Evolutionary conservation across 257 asterid species (phyloP), one percentile per base, ranked within the genome.

Genomic region (Ilex aquifolium): DNA sequence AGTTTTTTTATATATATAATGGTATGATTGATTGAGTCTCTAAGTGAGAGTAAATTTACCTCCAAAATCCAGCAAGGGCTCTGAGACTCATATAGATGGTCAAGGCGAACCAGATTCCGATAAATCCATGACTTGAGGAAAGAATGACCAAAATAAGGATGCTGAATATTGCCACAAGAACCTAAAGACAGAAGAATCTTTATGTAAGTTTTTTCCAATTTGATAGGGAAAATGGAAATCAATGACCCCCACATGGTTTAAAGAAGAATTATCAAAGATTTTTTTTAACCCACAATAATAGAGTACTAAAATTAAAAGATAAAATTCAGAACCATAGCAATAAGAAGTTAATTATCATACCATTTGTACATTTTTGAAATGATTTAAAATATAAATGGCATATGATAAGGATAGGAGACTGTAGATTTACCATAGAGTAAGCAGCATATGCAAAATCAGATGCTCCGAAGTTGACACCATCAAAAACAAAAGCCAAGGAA

Each of bases 61-160:
- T 85, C 82, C 91, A 82, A 32, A 88, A 76, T 31, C 95, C 95
- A 55, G 88, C 90, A 16, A 82, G 68, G 55, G 88, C 81, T 67
- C 96, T 74, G 12, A 85, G 59, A 48, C 81, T 74, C 96, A 86
- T 83, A 50, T 88, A 85, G 32, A 88, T 67, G n/a, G 84, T 72
- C 14, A 88, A 77, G 31, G 96, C 82, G 63, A 69, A 55, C 96
- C 95, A 88, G 31, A 88, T 74, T 67, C 96, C 95, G 3, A 85
- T 71, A 69, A 70, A 84, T 44, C 92, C 92, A 56, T 52, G 49
- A 30, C 29, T 62, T 8, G 72, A 73, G 4, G 86, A 83, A 53
- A 88, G 90, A 57, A 79, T 39, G 52, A 83, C 63, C 80, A 88
- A 61, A 17, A 64, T 75, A 27, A 73, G 30, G 52, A 88, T 83